Evolutionary conservation across 2,329 filamentous ascomycete genomes (phyloP), one percentile per base, ranked within the genome.

Genomic region (Diaporthe vexans): DNA sequence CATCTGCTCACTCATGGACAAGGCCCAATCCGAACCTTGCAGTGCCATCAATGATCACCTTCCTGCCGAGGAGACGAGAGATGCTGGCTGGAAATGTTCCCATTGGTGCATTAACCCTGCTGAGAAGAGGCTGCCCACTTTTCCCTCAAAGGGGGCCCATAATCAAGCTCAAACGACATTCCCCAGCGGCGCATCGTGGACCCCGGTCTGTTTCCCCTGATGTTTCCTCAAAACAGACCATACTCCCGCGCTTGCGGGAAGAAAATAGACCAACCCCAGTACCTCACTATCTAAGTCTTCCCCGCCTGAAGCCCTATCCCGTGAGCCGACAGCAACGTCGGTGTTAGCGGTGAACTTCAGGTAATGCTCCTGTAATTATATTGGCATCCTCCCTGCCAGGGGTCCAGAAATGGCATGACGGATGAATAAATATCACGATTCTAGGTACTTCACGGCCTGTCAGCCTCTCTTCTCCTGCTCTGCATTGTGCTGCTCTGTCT

Each of bases 71-170:
- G 21, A 52, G 13, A 40, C 24, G 48, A 24, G 51, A 17, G 51
- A 43, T 1, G 10, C 29, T n/a, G 21, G 21, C 59, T 71, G 74
- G 74, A 75, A 75, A 71, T 71, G 65, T 68, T 61, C 71, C 74
- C 58, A 73, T 75, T 75, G 74, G 74, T 74, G 65, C 74, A 68
- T 72, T 74, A 72, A 65, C 48, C 63, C 63, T 54, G 63, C 48
- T 54, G 48, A 21, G 26, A 43, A 10, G 9, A 61, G 19, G 24
- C 56, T 29, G n/a, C 29, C 57, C 71, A 65, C 71, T 59, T 33
- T 58, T 52, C 37, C 2, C 21, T 63, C 63, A 68, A n/a, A n/a
- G 59, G 71, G 61, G 69, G 46, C 24, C 54, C 52, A 61, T 71
- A 65, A 58, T 73, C 40, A 75, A 75, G 26, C 67, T 75, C 71